Conservation (phyloP, 2,329 filamentous ascomycete species). For the Verticillium albo-atrum region DNA sequence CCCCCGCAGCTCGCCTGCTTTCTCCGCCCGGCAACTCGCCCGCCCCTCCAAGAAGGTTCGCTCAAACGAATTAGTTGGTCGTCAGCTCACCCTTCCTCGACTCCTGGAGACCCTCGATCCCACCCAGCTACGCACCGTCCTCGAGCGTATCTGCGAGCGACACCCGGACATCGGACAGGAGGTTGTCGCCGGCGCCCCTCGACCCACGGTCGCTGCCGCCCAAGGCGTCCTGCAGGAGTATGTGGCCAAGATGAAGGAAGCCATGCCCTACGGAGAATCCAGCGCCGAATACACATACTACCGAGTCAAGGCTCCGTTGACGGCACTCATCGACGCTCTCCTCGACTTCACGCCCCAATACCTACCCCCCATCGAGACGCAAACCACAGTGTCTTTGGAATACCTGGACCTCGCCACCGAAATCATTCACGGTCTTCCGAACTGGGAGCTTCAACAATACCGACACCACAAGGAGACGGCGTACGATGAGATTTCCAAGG, state of each 20-base stretch:
- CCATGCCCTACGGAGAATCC: constrained; percentile 81
- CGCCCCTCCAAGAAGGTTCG: constrained; percentile 61
- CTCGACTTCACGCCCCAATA: constrained; percentile 95
- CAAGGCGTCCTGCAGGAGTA: constrained; percentile 79
- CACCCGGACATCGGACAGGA: constrained; percentile 84
- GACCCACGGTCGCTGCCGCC: constrained; percentile 78
- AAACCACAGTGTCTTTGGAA: constrained; percentile 75
- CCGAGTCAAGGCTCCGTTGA: constrained; percentile 75
- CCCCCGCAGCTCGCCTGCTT: constrained; percentile 74
- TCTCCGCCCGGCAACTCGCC: constrained; percentile 62
- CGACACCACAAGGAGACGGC: constrained; percentile 92
- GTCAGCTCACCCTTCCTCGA: constrained; percentile 55
- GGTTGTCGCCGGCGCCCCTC: constrained; percentile 76
- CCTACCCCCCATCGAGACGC: constrained; percentile 82
- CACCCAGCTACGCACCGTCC: constrained; percentile 74
- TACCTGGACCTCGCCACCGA: constrained; percentile 89
- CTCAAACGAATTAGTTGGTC: constrained; percentile 60
- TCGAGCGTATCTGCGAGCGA: constrained; percentile 88
- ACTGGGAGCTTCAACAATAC: constrained; percentile 86
- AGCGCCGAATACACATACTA: constrained; percentile 94
- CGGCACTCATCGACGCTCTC: constrained; percentile 80
- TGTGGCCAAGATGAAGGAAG: constrained; percentile 68
- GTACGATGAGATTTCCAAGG: constrained; percentile 92
- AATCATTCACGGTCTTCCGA: constrained; percentile 81
- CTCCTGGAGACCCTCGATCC: constrained; percentile 92